Conservation (phyloP, 768 basidiomycete genomes). For the Russula brevipes region DNA sequence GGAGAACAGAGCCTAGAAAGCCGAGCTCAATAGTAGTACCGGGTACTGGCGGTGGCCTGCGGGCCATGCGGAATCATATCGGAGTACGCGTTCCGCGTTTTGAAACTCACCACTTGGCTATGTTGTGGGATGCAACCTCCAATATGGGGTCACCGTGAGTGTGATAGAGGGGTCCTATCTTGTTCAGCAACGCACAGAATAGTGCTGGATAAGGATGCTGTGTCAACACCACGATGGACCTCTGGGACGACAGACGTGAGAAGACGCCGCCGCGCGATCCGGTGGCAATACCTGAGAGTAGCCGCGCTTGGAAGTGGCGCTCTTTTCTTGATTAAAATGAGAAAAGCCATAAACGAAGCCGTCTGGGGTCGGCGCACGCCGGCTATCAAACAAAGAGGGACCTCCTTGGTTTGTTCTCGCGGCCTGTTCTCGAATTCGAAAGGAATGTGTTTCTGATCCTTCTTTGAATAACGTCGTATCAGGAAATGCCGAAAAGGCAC, state of each 20-base stretch:
- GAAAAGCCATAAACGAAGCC: constrained; percentile 76
- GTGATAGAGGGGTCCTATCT: constrained; percentile 72
- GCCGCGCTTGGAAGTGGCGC: constrained; percentile 63
- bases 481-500: constrained; percentile 89
- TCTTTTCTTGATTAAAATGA: constrained; percentile 67
- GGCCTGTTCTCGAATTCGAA: constrained; percentile 60
- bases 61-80: constrained; percentile 32
- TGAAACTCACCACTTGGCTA: constrained; percentile 67
- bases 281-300: constrained; percentile 61
- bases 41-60: constrained; percentile 72
- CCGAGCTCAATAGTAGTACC: constrained; percentile 72
- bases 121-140: constrained; percentile 81
- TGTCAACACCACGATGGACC: constrained; percentile 76
- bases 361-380: constrained; percentile 43
- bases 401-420: constrained; percentile 21
- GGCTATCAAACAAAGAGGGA: constrained; percentile 27
- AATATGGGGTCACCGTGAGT: constrained; percentile 73
- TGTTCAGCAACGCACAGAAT: constrained; percentile 60
- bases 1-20: constrained; percentile 73
- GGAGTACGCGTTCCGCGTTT: neutral
- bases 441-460: constrained; percentile 79
- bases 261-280: constrained; percentile 4
- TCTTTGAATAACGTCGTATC: constrained; percentile 84
- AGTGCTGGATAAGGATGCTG: constrained; percentile 78
- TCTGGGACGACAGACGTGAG: constrained; percentile 38